phyloP scores from a whole-genome alignment of 1,284 basidiomycete species.

The Exobasidium cylindrosporum region DNA sequence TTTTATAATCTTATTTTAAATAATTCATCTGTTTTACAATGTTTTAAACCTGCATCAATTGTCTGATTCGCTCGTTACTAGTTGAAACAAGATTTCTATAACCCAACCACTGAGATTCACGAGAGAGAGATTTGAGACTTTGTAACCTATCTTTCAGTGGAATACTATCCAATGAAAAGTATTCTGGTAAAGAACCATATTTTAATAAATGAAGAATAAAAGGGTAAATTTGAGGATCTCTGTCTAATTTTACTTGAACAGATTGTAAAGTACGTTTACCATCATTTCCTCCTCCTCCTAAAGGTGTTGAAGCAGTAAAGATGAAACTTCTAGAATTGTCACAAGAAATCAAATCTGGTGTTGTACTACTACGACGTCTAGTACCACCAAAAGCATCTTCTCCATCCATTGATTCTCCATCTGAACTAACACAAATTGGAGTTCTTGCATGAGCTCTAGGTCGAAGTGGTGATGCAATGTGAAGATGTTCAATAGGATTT shows the following conservation, averaged over 20 bases:
- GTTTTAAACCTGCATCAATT: too few relatives aligned
- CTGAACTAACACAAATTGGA: neutral
- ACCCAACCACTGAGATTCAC: neutral
- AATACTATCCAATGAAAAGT: neutral
- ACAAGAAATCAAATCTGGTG: neutral
- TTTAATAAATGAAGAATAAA: neutral
- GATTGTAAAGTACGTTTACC: neutral
- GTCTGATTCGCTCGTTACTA: too few relatives aligned
- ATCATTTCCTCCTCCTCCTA: too few relatives aligned
- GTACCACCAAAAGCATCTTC: neutral
- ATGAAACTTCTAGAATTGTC: too few relatives aligned
- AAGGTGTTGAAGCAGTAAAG: too few relatives aligned
- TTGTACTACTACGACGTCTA: neutral
- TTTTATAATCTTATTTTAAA: too few relatives aligned
- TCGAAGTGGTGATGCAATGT: neutral
- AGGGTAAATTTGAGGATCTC: neutral
- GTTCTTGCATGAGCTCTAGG: neutral
- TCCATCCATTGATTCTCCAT: neutral
- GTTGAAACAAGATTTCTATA: neutral
- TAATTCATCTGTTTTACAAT: too few relatives aligned
- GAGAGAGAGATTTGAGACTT: neutral
- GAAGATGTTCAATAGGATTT: neutral
- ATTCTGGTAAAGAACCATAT: neutral
- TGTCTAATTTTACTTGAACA: neutral
- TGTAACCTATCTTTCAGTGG: neutral